phyloP scores from a whole-genome alignment of 768 basidiomycete species.

The Kockovaella imperatae region DNA sequence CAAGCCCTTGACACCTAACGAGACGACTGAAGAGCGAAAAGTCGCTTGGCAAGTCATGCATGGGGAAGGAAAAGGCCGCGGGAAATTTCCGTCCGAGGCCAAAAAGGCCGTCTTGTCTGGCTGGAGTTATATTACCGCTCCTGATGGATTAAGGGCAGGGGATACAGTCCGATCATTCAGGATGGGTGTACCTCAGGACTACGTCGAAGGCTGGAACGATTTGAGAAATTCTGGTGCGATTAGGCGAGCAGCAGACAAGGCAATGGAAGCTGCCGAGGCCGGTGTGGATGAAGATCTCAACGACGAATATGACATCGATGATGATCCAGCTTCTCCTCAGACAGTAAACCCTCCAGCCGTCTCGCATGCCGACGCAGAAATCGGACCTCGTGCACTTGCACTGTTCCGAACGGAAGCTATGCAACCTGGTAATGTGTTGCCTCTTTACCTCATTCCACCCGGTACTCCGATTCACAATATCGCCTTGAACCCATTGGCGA shows the following conservation, averaged over 20 bases:
- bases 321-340: slow-evolving; percentile 19
- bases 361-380: slow-evolving; percentile 10
- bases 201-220: slow-evolving; percentile 52
- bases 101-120: slow-evolving; percentile 34
- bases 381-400: slow-evolving; percentile 60
- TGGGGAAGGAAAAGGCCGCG: slow-evolving; percentile 3
- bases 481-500: slow-evolving; percentile 65
- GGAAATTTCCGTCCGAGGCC: neutral
- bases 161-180: slow-evolving; percentile 80
- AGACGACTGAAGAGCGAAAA: slow-evolving; percentile 18
- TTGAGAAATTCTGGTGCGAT: too few species aligned
- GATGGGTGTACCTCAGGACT: slow-evolving; percentile 67
- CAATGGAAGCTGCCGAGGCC: too few species aligned
- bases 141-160: slow-evolving; percentile 80
- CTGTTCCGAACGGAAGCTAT: slow-evolving; percentile 73
- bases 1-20: slow-evolving; percentile 46
- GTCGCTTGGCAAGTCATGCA: slow-evolving; percentile 4
- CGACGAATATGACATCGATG: slow-evolving; percentile 12
- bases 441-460: slow-evolving; percentile 81
- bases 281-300: neutral
- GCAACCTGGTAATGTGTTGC: slow-evolving; percentile 87
- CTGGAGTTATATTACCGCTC: slow-evolving; percentile 89
- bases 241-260: too few species aligned
- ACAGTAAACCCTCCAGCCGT: neutral
- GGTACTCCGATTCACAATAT: slow-evolving; percentile 86